Base-by-base conservation (phyloP, 495 filamentous ascomycete genomes). In the Pyronema omphalodes region DNA sequence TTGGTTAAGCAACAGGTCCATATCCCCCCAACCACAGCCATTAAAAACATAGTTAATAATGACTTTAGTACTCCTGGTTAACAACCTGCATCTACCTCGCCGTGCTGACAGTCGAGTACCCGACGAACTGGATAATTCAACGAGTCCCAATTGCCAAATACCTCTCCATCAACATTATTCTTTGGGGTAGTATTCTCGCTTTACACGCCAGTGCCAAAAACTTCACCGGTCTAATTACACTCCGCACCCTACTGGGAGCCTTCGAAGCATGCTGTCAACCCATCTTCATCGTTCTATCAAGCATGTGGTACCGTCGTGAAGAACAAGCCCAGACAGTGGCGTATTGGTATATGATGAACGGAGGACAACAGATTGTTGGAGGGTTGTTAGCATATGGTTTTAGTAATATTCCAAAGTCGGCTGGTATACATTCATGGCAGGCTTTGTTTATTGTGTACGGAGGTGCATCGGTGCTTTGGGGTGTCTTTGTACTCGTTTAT, bases 301-400 rank as follows among this genome's bases (percentile, higher is more conserved):
- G 76, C n/a, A 83, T 83, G 74, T 85, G 82, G 80, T 84, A 83
- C 63, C 78, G 74, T 43, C 73, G 80, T 8, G 72, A 79, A 48
- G 80, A 85, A 55, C 81, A 84, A 62, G 74, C 80, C 0, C 66
- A 70, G 0, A 75, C 75, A 0, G 78, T 83, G 0, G 78, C 78
- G 0, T 82, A 81, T 65, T 85, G 82, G 78, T 76, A 82, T 63
- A 81, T 79, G 76, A 80, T 78, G 74, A 80, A 80, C 62, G 77
- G 77, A 8, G 71, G 69, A 6, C 76, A 78, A 50, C 68, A 74
- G 46, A 69, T 76, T 47, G 70, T 74, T 46, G 77, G 48, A 40
- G 74, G 75, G 9, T 65, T 78, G 1, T 66, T 79, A 11, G 70
- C 77, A 7, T 81, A 78, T 58, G 75, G 74, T 54, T 79, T 81